Conservation (phyloP, 2,329 filamentous ascomycete genomes). For the Pestalotiopsis fici region DNA sequence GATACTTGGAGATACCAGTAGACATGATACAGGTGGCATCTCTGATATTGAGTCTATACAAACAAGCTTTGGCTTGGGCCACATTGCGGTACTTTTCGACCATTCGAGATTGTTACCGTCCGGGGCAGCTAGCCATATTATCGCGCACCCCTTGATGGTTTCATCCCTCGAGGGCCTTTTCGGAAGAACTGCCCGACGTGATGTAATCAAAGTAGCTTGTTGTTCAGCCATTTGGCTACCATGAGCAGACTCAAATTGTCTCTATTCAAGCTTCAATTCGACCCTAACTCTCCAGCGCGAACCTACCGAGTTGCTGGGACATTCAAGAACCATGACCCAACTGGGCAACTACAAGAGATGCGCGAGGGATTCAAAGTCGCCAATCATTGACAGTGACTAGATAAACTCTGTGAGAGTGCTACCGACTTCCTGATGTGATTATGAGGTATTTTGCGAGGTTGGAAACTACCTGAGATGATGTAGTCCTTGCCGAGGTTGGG, state of each 20-base stretch:
- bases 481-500: background rate
- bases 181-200: background rate
- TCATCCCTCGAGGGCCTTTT: background rate
- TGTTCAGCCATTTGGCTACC: background rate
- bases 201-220: background rate
- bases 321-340: background rate
- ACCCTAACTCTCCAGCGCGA: background rate
- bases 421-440: background rate
- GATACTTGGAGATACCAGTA: background rate
- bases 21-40: background rate
- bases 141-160: background rate
- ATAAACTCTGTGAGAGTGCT: background rate
- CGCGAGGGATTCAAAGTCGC: too few species aligned
- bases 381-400: too few species aligned
- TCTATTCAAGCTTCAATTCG: background rate
- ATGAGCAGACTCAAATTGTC: background rate
- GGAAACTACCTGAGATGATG: background rate
- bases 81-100: background rate
- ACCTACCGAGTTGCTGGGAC: background rate
- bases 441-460: background rate
- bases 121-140: background rate
- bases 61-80: background rate
- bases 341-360: background rate
- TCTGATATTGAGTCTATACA: background rate
- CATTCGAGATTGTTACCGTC: background rate